A percentile compares a stretch with the other conserved stretches of the same genome.
phyloP scores from a whole-genome alignment of 305 asterid species.

The Fraxinus velutina region DNA sequence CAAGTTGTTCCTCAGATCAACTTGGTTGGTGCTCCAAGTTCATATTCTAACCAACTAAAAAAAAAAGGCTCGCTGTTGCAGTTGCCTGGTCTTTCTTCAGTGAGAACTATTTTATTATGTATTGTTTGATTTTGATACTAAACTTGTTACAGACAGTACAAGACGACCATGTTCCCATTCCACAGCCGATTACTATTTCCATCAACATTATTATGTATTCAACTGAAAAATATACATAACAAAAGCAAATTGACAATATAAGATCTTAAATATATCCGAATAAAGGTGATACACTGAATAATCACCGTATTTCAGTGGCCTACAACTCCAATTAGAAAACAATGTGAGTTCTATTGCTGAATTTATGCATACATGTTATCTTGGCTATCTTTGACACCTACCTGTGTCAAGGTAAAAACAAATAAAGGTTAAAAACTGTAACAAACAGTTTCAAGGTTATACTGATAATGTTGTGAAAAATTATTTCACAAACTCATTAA shows the following conservation, averaged over 20 bases:
- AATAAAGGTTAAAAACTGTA: constrained; percentile 12
- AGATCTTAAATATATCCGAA: neutral
- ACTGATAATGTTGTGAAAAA: neutral
- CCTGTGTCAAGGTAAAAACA: constrained; percentile 29
- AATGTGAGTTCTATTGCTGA: neutral
- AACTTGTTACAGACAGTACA: neutral
- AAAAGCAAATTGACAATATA: neutral
- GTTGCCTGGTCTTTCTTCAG: neutral
- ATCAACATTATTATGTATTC: neutral
- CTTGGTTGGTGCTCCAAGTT: neutral
- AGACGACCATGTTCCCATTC: neutral
- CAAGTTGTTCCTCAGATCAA: neutral
- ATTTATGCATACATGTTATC: constrained; percentile 20
- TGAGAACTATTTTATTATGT: neutral
- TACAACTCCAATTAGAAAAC: constrained; percentile 17
- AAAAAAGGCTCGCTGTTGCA: neutral
- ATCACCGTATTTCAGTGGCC: neutral
- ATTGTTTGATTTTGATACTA: neutral
- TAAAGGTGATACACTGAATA: neutral
- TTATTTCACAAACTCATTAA: constrained; percentile 11
- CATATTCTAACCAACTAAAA: neutral
- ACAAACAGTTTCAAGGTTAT: neutral
- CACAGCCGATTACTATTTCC: neutral
- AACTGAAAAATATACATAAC: neutral
- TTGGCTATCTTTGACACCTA: constrained; percentile 24